Conservation (phyloP, 2,329 filamentous ascomycete genomes). For the Scedosporium aurantiacum region DNA sequence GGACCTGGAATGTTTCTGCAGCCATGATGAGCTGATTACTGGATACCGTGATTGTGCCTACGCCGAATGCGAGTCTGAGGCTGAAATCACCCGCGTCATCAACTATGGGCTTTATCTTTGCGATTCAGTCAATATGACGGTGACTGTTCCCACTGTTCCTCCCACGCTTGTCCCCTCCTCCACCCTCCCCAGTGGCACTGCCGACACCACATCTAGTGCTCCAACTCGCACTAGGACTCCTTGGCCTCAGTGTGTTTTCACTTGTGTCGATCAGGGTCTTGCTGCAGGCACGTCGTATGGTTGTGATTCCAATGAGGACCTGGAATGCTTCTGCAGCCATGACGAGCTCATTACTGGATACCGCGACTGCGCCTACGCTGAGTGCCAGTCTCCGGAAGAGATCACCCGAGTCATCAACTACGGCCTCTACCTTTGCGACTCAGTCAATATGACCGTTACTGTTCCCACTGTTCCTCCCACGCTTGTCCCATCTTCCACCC, state of each 20-base stretch:
- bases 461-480: background rate
- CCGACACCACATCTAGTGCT: background rate
- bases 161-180: too few relatives aligned
- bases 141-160: background rate
- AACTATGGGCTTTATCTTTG: background rate
- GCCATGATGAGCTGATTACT: conserved; percentile 5
- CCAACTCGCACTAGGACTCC: conserved; percentile 1
- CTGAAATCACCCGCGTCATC: background rate
- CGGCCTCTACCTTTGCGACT: background rate
- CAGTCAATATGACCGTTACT: background rate
- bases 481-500: background rate
- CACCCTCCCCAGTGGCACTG: background rate
- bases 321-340: conserved; percentile 1
- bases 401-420: background rate
- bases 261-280: background rate
- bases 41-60: background rate
- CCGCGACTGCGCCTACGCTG: background rate
- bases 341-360: conserved; percentile 5
- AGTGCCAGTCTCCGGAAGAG: background rate
- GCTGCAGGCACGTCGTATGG: background rate
- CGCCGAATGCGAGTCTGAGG: background rate
- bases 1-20: conserved; percentile 1
- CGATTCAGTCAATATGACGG: background rate
- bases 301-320: background rate
- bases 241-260: conserved; percentile 1